These are phyloP conservation scores for Fusarium sp. DNA, from an alignment of 2,329 filamentous ascomycete genomes.

Conservation along the genomic window DNA sequence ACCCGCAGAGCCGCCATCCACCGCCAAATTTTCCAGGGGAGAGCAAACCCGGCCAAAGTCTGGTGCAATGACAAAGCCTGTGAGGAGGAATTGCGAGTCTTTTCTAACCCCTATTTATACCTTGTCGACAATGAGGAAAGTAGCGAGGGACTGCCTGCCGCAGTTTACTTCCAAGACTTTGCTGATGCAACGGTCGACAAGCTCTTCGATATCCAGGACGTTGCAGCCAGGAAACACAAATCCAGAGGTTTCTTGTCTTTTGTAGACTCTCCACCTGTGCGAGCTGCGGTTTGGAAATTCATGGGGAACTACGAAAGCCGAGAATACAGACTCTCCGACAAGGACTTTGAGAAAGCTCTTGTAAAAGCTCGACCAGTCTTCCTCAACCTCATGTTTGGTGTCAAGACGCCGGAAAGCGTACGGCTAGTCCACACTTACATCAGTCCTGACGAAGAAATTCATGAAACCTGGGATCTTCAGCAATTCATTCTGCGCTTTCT, in stretches of 20 bases:
- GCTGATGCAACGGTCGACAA: constrained; percentile 19
- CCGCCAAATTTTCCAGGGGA: constrained; percentile 36
- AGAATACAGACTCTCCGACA: neutral
- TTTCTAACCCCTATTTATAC: constrained; percentile 16
- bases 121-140: constrained; percentile 15
- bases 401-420: constrained; percentile 8
- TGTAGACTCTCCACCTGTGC: constrained; percentile 42
- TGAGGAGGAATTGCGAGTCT: constrained; percentile 8
- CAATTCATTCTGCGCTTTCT: constrained; percentile 43
- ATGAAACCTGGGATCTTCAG: constrained; percentile 10
- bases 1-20: constrained; percentile 24
- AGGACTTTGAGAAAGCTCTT: constrained; percentile 18
- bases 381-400: constrained; percentile 34
- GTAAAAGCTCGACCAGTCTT: constrained; percentile 19
- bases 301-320: neutral
- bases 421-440: constrained; percentile 27
- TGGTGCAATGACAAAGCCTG: constrained; percentile 39
- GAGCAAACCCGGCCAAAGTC: constrained; percentile 22
- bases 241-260: constrained; percentile 37
- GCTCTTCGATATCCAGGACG: constrained; percentile 15
- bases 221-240: constrained; percentile 23
- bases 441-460: neutral
- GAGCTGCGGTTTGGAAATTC: constrained; percentile 40
- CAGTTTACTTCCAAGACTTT: constrained; percentile 37
- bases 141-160: constrained; percentile 6